Percentiles rank a stretch among this genome's conserved stretches.
Conservation (phyloP, 208 protist species). For the Strigomonas galati region DNA sequence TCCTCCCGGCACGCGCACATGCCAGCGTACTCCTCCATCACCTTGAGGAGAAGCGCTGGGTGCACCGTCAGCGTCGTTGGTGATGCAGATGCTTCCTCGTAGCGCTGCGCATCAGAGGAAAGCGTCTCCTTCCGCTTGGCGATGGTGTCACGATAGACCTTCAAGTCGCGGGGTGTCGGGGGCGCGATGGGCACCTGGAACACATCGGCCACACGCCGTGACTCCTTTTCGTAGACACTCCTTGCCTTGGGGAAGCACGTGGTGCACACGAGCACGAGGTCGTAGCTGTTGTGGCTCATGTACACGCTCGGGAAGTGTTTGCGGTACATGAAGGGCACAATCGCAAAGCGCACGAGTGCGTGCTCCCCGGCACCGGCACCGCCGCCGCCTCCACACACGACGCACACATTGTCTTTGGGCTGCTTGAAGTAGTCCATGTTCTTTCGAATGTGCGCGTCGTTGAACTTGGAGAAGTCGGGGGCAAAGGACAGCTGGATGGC, state of each 20-base stretch:
- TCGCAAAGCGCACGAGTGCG: conserved; percentile 51
- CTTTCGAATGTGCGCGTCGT: conserved; percentile 54
- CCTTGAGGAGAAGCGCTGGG: conserved; percentile 6
- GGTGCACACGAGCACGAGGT: conserved; percentile 57
- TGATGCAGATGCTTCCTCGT: neutral
- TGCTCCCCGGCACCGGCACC: neutral
- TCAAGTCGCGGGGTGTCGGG: conserved; percentile 14
- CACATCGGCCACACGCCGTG: conserved; percentile 24
- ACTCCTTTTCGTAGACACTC: conserved; percentile 28
- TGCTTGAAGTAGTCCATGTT: conserved; percentile 63
- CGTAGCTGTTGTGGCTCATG: conserved; percentile 78
- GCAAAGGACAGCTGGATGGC: conserved; percentile 52
- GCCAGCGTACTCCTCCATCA: conserved; percentile 32
- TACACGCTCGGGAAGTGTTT: conserved; percentile 70
- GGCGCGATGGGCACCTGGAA: conserved; percentile 46
- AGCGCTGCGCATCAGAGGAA: neutral
- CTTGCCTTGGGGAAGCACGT: conserved; percentile 44
- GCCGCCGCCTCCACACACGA: conserved; percentile 32
- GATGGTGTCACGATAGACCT: conserved; percentile 2
- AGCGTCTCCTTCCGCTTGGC: neutral
- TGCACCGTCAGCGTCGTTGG: neutral
- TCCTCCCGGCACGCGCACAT: conserved; percentile 33
- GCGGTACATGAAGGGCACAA: conserved; percentile 57
- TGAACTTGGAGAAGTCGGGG: conserved; percentile 52
- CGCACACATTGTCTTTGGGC: conserved; percentile 60